Evolutionary conservation across 2,329 filamentous ascomycete genomes (phyloP), one percentile per base, ranked within the genome.

Genomic region (Chaetoscypha palmicola): DNA sequence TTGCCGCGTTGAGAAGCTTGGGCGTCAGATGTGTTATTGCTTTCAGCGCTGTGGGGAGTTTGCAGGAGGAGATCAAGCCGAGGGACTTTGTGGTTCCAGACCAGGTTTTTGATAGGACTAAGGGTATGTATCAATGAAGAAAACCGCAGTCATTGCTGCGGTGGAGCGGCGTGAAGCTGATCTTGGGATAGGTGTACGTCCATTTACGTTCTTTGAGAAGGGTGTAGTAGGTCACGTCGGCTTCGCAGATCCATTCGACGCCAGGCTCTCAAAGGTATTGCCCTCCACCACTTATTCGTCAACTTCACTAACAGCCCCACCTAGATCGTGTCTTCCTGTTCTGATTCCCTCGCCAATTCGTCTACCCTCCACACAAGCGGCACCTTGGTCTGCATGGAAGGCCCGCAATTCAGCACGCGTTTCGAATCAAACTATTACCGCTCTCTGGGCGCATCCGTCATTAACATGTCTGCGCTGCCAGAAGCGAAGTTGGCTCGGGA

Each of bases 401-500:
- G 92, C n/a, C 92, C 92, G 16, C 89, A 95, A 59, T 98, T 98
- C 75, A 92, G 85, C 49, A 97, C 92, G 14, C 88, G 92, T 50
- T 91, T 92, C 46, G 92, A 98, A 70, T 92, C 86, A 46, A 81
- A 95, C 67, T 79, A 98, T 70, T 98, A 98, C 74, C 87, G 92
- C 56, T 74, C 79, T 48, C 96, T 89, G 86, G 91, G 91, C 58
- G 91, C 90, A 56, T 85, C 79, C 53, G 86, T 97, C 41, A 97
- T 98, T 74, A 97, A 97, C 77, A 98, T 98, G 92, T 94, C 87
- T 34, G 84, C 83, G 11, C 76, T 98, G 12, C 92, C 92, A 16
- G 92, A 98, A 70, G 86, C 91, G 38, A 98, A 98, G 74, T 81
- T 98, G 16, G 92, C 92, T 8, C 82, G 87, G 42, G 92, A 98